Base-by-base conservation (phyloP, 2,329 filamentous ascomycete species). In the Hypoxylon sp. region DNA sequence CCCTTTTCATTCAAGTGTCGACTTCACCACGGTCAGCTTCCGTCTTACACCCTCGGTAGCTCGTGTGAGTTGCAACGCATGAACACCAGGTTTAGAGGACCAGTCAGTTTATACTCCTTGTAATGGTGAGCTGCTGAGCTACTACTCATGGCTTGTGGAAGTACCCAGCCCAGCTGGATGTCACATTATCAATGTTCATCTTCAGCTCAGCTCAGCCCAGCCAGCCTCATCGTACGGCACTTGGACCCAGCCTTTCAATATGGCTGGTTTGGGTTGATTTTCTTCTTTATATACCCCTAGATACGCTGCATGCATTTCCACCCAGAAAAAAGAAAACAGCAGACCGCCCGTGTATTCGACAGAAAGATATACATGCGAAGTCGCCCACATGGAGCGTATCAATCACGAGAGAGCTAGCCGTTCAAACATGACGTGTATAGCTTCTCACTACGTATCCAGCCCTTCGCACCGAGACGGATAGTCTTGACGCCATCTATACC, bases 201-300 rank as follows among this genome's bases (percentile, higher is more conserved):
- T 49, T 49, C 50, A 54, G 52, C 48, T 49, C 42, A 48, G 21
- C 49, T 45, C 50, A 41, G 41, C 52, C 53, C 50, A 41, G 35
- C 56, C 54, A 61, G 49, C 57, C 48, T 63, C 31, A 41, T 17
- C 31, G 41, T 47, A 53, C 40, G 24, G 42, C 35, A 43, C 47
- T 35, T 46, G 24, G 40, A 50, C 45, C 50, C 46, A 43, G 47
- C 43, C 43, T 17, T 48, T 49, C 42, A 48, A 18, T 2, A 33
- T 13, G 8, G 4, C n/a, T 24, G 48, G 55, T 51, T 48, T 18
- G 48, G 43, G 43, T n/a, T n/a, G n/a, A n/a, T n/a, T n/a, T n/a
- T n/a, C n/a, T 55, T 52, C 17, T 47, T 18, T n/a, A 13, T 55
- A n/a, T n/a, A n/a, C n/a, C n/a, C n/a, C n/a, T n/a, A n/a, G n/a